Base-by-base conservation (phyloP, 2,329 filamentous ascomycete species). In the Arthrobotrys sphaeroides region DNA sequence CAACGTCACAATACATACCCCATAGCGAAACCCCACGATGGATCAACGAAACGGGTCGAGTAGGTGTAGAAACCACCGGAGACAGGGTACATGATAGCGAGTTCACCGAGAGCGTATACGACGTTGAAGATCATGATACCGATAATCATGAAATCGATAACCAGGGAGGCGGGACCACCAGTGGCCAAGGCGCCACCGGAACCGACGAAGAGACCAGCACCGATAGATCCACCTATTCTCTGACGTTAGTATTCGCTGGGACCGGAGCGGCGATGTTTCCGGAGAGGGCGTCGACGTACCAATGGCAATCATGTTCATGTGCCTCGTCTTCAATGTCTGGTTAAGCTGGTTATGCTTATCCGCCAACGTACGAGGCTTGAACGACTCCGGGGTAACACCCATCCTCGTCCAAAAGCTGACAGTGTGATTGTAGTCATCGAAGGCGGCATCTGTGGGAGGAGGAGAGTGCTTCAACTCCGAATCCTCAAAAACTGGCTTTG, bases 31-130 rank as follows among this genome's bases (percentile, higher is more conserved):
- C 85, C 85, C 85, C 85, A 87, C 13, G 87, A 85, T 22, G 88
- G 88, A 78, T 89, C 88, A 69, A 89, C 82, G 78, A 90, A 66
- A 87, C 86, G 62, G 86, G 84, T 43, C 55, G 87, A 84, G 78
- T 89, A 89, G 16, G 85, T 86, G 80, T 86, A 88, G 82, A 90
- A 89, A 77, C 86, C 87, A 60, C 88, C 88, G 73, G 88, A 88
- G 67, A 89, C 85, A 0, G 88, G 88, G 68, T 87, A 89, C 77
- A 89, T 85, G 47, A 89, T 86, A 60, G 87, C 86, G 73, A 90
- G 77, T 82, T 90, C 88, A 47, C 86, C 88, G 61, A 90, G 83
- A 36, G 88, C 87, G 78, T 88, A 86, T 78, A 88, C 84, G n/a
- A 86, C 88, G 78, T 87, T 85, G 57, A 89, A 83, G 77, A 89